Percentiles rank a stretch among this genome's conserved stretches.
Conservation (phyloP, 2,329 filamentous ascomycete species). For the Cordyceps fumosorosea region DNA sequence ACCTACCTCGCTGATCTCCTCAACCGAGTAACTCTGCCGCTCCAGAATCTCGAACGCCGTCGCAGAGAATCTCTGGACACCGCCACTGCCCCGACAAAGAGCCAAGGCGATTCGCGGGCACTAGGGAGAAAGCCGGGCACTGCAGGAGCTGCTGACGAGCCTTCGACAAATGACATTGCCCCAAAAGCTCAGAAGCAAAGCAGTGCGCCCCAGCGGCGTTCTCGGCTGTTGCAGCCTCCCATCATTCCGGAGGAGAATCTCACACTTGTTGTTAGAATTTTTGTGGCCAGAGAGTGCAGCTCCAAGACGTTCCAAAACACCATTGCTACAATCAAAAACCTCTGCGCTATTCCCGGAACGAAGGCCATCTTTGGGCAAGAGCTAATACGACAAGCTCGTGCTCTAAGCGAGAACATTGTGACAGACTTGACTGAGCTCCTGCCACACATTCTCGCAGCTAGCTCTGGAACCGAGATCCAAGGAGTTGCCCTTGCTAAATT, state of each 20-base stretch:
- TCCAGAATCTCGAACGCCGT: slow-evolving; percentile 75
- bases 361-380: slow-evolving; percentile 91
- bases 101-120: slow-evolving; percentile 24
- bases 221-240: slow-evolving; percentile 66
- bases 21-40: slow-evolving; percentile 79
- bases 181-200: slow-evolving; percentile 22
- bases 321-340: slow-evolving; percentile 95
- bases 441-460: slow-evolving; percentile 77
- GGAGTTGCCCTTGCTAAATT: slow-evolving; percentile 91
- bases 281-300: slow-evolving; percentile 92
- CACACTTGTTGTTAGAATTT: slow-evolving; percentile 90
- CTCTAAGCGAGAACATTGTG: slow-evolving; percentile 77
- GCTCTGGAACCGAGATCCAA: slow-evolving; percentile 89
- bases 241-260: slow-evolving; percentile 84
- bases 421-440: slow-evolving; percentile 78
- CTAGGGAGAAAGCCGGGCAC: slow-evolving; percentile 20
- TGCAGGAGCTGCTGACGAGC: slow-evolving; percentile 17
- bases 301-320: slow-evolving; percentile 98
- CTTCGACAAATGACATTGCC: slow-evolving; percentile 23
- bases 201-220: slow-evolving; percentile 39
- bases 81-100: slow-evolving; percentile 7
- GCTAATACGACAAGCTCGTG: slow-evolving; percentile 78
- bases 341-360: slow-evolving; percentile 85
- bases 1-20: slow-evolving; percentile 82
- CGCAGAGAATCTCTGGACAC: slow-evolving; percentile 63